A percentile compares a stretch with the other conserved stretches of the same genome.
Evolutionary conservation across 371 early-diverging fungal genomes (phyloP).

Genomic region (Batrachochytrium dendrobatidis): DNA sequence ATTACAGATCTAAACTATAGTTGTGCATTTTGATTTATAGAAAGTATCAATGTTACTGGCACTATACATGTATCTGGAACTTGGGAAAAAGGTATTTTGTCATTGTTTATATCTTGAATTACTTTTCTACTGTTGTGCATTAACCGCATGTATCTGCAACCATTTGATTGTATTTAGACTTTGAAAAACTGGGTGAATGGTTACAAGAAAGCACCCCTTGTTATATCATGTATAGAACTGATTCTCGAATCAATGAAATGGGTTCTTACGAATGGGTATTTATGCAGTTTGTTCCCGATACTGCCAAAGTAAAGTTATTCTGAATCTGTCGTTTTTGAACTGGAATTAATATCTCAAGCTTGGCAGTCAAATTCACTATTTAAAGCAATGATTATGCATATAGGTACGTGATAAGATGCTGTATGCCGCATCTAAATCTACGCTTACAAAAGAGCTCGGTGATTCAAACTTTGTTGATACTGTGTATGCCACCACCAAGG

Average conservation of each 20-base stretch:
- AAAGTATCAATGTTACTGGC: too few species aligned
- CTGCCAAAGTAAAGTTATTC: neutral
- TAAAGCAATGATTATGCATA: neutral
- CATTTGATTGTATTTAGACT: too few species aligned
- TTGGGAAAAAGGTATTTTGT: too few species aligned
- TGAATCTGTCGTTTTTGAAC: conserved; percentile 6
- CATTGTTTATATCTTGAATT: too few species aligned
- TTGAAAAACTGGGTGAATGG: too few species aligned
- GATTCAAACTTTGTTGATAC: conserved; percentile 67
- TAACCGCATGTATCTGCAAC: too few species aligned
- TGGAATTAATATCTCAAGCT: neutral
- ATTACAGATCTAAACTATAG: too few species aligned
- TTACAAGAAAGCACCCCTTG: neutral
- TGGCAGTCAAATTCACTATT: neutral
- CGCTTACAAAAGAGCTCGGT: conserved; percentile 68
- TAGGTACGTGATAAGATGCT: conserved; percentile 82
- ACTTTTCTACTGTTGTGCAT: too few species aligned
- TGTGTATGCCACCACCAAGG: conserved; percentile 62
- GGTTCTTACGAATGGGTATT: conserved; percentile 64
- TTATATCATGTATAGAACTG: neutral
- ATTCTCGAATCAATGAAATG: conserved; percentile 4
- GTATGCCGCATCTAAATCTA: conserved; percentile 73
- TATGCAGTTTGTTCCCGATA: conserved; percentile 70
- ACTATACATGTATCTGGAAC: too few species aligned
- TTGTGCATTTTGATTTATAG: too few species aligned